phyloP scores from a whole-genome alignment of 2,329 filamentous ascomycete species.

The Fonsecaea nubica region DNA sequence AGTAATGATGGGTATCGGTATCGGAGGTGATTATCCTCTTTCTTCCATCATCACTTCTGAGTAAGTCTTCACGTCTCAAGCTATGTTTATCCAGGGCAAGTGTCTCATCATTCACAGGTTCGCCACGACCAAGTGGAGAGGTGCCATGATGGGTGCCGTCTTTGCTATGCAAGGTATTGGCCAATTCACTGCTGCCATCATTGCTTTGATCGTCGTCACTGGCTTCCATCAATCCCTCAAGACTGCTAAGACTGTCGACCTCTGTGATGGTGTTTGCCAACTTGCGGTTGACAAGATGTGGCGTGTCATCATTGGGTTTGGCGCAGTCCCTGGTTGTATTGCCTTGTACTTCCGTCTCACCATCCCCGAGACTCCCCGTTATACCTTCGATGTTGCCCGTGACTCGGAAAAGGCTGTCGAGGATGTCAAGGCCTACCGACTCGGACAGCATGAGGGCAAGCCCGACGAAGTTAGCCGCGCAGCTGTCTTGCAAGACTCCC shows the following conservation, averaged over 20 bases:
- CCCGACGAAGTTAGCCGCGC: conserved; percentile 72
- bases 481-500: conserved; percentile 61
- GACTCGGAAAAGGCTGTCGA: conserved; percentile 76
- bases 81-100: conserved; percentile 18
- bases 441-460: conserved; percentile 66
- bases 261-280: conserved; percentile 69
- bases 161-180: conserved; percentile 89
- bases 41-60: conserved; percentile 85
- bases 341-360: conserved; percentile 86
- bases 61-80: conserved; percentile 44
- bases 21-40: conserved; percentile 82
- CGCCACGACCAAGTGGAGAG: conserved; percentile 82
- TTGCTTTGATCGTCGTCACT: conserved; percentile 75
- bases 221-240: conserved; percentile 72
- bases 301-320: conserved; percentile 80
- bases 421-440: conserved; percentile 77
- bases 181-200: conserved; percentile 75
- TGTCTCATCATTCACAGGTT: conserved; percentile 55
- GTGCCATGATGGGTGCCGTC: conserved; percentile 85
- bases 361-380: conserved; percentile 85
- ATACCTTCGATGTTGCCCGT: conserved; percentile 80
- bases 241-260: conserved; percentile 56
- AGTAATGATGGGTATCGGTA: conserved; percentile 78
- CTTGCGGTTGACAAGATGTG: conserved; percentile 86
- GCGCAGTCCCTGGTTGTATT: conserved; percentile 78